phyloP scores from a whole-genome alignment of 23 red algal genomes.

The Agarophyton chilense region DNA sequence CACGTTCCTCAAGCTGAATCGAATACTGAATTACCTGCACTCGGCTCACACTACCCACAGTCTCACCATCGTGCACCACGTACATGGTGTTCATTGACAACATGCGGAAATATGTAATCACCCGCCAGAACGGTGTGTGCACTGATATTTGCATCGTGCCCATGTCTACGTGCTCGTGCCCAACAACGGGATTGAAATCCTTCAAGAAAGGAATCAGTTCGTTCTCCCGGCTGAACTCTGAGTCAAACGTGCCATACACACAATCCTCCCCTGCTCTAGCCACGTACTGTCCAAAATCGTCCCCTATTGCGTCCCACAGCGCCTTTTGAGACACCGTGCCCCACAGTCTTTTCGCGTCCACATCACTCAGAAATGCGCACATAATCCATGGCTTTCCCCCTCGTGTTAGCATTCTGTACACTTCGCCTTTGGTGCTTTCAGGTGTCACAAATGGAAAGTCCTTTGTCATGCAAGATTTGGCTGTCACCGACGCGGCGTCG shows the following conservation, averaged over 20 bases:
- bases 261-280: conserved; percentile 2
- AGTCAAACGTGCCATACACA: conserved; percentile 49
- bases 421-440: conserved; percentile 50
- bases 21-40: conserved; percentile 62
- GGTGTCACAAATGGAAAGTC: conserved; percentile 72
- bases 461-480: conserved; percentile 56
- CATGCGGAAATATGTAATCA: conserved; percentile 69
- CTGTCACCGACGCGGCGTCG: conserved; percentile 49
- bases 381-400: conserved; percentile 59
- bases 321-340: conserved; percentile 64
- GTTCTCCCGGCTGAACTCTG: conserved; percentile 12
- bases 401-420: conserved; percentile 43
- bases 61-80: conserved; percentile 50
- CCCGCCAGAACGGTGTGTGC: conserved; percentile 61
- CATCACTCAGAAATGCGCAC: conserved; percentile 66
- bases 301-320: conserved; percentile 52
- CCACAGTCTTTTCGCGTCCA: conserved; percentile 32
- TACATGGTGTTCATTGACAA: conserved; percentile 68
- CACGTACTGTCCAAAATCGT: neutral
- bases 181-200: conserved; percentile 50
- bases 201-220: conserved; percentile 57
- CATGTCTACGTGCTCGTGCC: conserved; percentile 58
- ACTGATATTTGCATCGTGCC: conserved; percentile 51
- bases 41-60: conserved; percentile 58
- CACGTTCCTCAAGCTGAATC: conserved; percentile 50